Base-by-base conservation (phyloP, 345 rosid genomes). In the Isatis tinctoria region DNA sequence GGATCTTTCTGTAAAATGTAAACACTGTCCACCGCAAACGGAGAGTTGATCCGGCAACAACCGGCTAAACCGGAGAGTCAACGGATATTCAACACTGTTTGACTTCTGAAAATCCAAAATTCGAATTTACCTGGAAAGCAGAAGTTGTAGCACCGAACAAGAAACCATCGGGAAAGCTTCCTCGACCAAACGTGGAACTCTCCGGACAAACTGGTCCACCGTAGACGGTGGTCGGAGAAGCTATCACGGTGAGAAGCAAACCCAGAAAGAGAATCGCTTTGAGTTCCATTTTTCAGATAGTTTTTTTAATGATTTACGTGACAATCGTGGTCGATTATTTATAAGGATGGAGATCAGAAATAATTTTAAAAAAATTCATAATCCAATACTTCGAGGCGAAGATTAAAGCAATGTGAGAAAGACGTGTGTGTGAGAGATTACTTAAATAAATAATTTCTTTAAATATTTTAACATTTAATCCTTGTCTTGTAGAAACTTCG, bases 101-200 rank as follows among this genome's bases (percentile, higher is more conserved):
- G 76, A 70, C 72, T 64, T 76, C 0, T 6, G 3, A 1, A 9
- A 14, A 37, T 18, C 14, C 32, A 69, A 69, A 69, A 54, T 24
- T 5, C n/a, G 35, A 62, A 10, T 12, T 14, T 20, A 79, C 83
- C 80, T 80, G 80, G 22, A 76, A 80, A 76, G 83, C 71, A 61
- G 75, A 71, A 27, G 77, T 76, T 0, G 80, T 66, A 71, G 83
- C 77, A 54, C 83, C 83, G 24, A 80, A 76, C 52, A 80, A 28
- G 74, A 82, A 79, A 72, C 73, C 82, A 44, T 16, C 41, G 16
- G 73, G 76, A 37, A 81, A 65, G 70, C 82, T 78, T 14, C 78
- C 74, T 3, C 82, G 78, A 67, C 78, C 78, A 67, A 78, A 51
- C 6, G 73, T 16, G 14, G 76, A 71, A 40, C 73, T 33, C 39